A percentile compares a stretch with the other conserved stretches of the same genome.
These are phyloP conservation scores for Amaranthus hypochondriacus DNA, from an alignment of 148 eudicot species.

Conservation along the genomic window DNA sequence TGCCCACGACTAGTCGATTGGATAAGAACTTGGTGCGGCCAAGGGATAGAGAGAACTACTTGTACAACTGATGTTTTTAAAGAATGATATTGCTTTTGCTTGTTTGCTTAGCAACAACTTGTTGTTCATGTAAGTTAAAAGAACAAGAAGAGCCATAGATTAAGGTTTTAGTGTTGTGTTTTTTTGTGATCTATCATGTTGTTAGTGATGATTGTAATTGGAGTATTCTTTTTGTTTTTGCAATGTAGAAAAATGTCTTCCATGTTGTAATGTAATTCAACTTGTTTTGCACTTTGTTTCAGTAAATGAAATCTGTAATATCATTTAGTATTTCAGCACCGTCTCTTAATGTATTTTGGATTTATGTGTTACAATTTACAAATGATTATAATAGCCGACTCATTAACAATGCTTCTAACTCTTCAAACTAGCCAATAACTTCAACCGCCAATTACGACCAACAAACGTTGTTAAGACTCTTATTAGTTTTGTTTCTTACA, in stretches of 20 bases:
- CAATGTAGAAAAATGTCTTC: slow-evolving; percentile 27
- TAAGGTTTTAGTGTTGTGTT: slow-evolving; percentile 1
- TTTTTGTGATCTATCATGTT: slow-evolving; percentile 11
- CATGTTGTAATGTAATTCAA: slow-evolving; percentile 24
- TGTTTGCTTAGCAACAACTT: slow-evolving; percentile 47
- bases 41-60: slow-evolving; percentile 25
- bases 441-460: too few species aligned
- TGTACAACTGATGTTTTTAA: slow-evolving; percentile 15
- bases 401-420: too few species aligned
- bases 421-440: too few species aligned
- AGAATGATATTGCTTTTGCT: slow-evolving; percentile 9
- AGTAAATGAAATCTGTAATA: slow-evolving; percentile 17
- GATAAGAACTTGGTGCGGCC: slow-evolving; percentile 36
- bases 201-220: slow-evolving; percentile 15
- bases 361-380: background rate
- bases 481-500: background rate
- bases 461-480: background rate
- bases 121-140: slow-evolving; percentile 39
- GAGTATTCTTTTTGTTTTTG: slow-evolving; percentile 32
- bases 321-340: background rate
- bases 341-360: background rate
- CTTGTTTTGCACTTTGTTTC: slow-evolving; percentile 13
- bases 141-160: slow-evolving; percentile 6
- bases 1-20: slow-evolving; percentile 31
- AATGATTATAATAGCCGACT: background rate